Evolutionary conservation across 1,139 yeast species (phyloP), one percentile per base, ranked within the genome.

Genomic region (Citeromyces hawaiiensis): DNA sequence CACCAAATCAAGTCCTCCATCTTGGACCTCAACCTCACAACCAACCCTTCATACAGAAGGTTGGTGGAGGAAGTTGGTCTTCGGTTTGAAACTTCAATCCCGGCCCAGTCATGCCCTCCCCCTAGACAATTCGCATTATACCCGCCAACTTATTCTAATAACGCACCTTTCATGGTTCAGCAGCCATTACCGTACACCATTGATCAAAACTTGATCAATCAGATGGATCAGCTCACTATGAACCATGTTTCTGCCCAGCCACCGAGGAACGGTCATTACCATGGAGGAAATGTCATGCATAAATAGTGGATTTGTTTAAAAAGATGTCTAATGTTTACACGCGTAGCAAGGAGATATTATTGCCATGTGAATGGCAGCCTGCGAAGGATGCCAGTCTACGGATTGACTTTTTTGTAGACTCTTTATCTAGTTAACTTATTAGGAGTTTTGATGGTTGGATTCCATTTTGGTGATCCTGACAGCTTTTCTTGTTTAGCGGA

Each of bases 61-160:
- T 65, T 91, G 43, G 74, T 88, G 75, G 97, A 91, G 48, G 97
- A 91, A 57, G 93, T 87, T 46, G 97, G 97, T 6, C 64, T 88
- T 39, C 50, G 51, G 38, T 46, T 45, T 33, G 45, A 46, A 40
- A 48, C 21, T 7, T 23, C 27, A 6, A 9, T 23, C 9, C 27
- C 27, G 9, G 21, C 21, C 7, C 21, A 4, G 7, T 19, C 21
- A 7, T 4, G 21, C 7, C 34, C 34, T 30, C 10, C 17, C 8
- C 16, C 34, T 13, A 30, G 34, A 16, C 34, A 30, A 10, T 30
- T 30, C 11, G 4, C 34, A 7, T 16, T 30, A 30, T 30, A 30
- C 34, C 34, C 34, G 10, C 34, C 34, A 30, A 16, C 34, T 14
- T 30, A 5, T 30, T 17, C 34, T 16, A 30, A 16, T 30, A 30